Conservation (phyloP, 202 grass and related monocot genomes). For the Panicum hallii region DNA sequence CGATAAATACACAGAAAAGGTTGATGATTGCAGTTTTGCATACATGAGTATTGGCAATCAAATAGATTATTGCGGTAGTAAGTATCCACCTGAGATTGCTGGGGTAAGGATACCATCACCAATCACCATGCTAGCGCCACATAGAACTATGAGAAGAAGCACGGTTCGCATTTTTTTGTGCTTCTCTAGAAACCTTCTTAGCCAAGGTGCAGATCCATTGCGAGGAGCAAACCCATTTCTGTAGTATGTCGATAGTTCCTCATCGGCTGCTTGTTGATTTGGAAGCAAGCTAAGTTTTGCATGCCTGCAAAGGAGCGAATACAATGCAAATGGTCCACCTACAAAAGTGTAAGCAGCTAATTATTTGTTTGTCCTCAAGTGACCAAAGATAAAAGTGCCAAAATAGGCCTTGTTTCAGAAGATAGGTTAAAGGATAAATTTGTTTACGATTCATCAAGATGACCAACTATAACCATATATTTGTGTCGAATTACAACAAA, state of each 20-base stretch:
- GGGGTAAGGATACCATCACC: conserved; percentile 96
- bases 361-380: conserved; percentile 29
- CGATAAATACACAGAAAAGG: conserved; percentile 33
- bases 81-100: conserved; percentile 85
- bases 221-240: conserved; percentile 51
- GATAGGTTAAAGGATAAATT: conserved; percentile 1
- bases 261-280: conserved; percentile 97
- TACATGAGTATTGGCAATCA: not conserved
- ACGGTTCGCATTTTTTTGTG: conserved; percentile 73
- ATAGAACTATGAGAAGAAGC: conserved; percentile 86
- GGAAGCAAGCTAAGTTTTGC: conserved; percentile 91
- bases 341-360: conserved; percentile 35
- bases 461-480: not conserved
- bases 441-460: conserved; percentile 30
- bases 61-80: not conserved
- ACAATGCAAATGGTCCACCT: conserved; percentile 97
- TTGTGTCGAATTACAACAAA: conserved; percentile 9
- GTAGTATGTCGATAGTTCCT: conserved; percentile 94
- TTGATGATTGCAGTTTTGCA: conserved; percentile 8
- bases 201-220: conserved; percentile 61
- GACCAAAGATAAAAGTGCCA: conserved; percentile 25
- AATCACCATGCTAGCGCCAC: conserved; percentile 94
- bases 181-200: conserved; percentile 91
- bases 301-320: conserved; percentile 97
- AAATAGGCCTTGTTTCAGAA: not conserved